Conservation (phyloP, 345 rosid genomes). For the Pistacia vera region DNA sequence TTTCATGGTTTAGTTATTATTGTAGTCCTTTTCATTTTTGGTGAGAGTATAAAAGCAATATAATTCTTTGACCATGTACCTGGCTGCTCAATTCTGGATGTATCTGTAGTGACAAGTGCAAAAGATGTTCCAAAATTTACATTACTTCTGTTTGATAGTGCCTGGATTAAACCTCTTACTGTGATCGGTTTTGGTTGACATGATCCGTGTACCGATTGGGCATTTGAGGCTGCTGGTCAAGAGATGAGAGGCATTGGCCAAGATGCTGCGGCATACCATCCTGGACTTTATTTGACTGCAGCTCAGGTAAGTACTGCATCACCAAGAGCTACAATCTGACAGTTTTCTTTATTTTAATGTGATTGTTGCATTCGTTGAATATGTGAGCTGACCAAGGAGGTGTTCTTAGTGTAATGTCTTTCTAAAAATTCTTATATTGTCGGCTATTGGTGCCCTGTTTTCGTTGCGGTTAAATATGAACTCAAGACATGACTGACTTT, state of each 20-base stretch:
- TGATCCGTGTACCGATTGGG: slow-evolving; percentile 99
- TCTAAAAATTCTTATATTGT: background rate
- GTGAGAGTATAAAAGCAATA: background rate
- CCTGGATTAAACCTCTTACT: slow-evolving; percentile 8
- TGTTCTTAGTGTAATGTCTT: background rate
- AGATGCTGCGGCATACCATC: slow-evolving; percentile 91
- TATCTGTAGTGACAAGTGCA: background rate
- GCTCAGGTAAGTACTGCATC: slow-evolving; percentile 65
- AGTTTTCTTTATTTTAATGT: background rate
- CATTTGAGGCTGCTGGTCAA: slow-evolving; percentile 99
- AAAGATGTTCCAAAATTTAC: background rate
- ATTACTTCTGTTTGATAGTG: background rate
- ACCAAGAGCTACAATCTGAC: background rate
- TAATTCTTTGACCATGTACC: background rate
- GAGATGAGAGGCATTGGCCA: slow-evolving; percentile 96
- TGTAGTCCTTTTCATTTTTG: background rate
- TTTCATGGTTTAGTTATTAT: background rate
- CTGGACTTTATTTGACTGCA: slow-evolving; percentile 90
- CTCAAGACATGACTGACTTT: too few relatives aligned
- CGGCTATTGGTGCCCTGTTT: too few relatives aligned
- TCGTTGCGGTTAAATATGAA: too few relatives aligned
- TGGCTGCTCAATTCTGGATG: background rate
- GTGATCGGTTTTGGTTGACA: slow-evolving; percentile 79
- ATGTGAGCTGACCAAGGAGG: background rate
- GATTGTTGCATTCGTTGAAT: background rate